Percentiles rank a stretch among this genome's conserved stretches.
Evolutionary conservation across 2,329 filamentous ascomycete genomes (phyloP).

Genomic region (Myriosclerotinia curreyana): DNA sequence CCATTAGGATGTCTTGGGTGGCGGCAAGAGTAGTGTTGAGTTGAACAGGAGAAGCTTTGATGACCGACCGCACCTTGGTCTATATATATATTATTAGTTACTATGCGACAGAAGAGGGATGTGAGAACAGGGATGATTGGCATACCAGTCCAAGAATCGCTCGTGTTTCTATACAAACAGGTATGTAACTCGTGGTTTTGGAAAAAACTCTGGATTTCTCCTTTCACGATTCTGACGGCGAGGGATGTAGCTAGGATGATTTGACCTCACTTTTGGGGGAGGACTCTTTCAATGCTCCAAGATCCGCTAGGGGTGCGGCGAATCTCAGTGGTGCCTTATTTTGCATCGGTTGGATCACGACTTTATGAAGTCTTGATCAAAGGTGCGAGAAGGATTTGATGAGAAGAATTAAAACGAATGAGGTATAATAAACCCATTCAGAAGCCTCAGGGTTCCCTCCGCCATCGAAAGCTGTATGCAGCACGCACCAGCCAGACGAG

Average conservation of each 20-base stretch:
- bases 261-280: constrained; percentile 1
- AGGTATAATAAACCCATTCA: background rate
- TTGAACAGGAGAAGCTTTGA: background rate
- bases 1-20: background rate
- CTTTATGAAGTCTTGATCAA: background rate
- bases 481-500: background rate
- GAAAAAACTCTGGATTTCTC: background rate
- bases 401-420: background rate
- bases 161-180: background rate
- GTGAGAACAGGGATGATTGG: background rate
- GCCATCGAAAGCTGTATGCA: background rate
- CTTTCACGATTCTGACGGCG: background rate
- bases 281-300: background rate
- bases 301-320: background rate
- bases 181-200: constrained; percentile 11
- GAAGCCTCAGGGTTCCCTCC: background rate
- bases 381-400: background rate
- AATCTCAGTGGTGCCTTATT: background rate
- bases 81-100: background rate
- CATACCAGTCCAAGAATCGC: background rate
- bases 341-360: background rate
- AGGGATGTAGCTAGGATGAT: background rate
- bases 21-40: background rate
- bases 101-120: background rate
- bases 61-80: background rate